Evolutionary conservation across 2,329 filamentous ascomycete genomes (phyloP).

Genomic region (Keithomyces neogunnii): DNA sequence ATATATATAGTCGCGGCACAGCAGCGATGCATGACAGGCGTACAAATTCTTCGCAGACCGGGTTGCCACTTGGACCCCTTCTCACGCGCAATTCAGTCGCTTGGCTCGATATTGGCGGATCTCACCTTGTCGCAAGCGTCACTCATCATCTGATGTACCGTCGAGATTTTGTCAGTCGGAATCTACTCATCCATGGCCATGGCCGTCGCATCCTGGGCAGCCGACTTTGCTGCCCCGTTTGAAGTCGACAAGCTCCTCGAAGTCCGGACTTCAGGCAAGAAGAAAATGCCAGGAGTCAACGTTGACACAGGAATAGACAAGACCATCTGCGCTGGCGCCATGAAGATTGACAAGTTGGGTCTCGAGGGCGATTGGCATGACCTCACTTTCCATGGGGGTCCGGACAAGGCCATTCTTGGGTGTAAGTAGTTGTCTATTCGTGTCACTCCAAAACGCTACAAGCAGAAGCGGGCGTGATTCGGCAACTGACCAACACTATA

Average conservation of each 20-base stretch:
- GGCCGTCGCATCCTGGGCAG: conserved; percentile 1
- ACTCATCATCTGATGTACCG: no score
- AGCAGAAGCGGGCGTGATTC: no score
- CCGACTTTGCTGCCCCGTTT: conserved; percentile 32
- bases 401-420: conserved; percentile 54
- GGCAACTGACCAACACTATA: conserved; percentile 13
- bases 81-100: no score
- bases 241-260: conserved; percentile 43
- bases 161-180: no score
- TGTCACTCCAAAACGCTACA: no score
- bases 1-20: no score
- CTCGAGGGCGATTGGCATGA: conserved; percentile 55
- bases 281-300: conserved; percentile 40
- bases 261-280: conserved; percentile 48
- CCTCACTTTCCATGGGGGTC: conserved; percentile 50
- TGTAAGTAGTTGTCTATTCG: conserved; percentile 28
- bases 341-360: conserved; percentile 39
- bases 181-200: not conserved
- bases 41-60: no score
- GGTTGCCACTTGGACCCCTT: no score
- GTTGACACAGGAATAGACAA: conserved; percentile 52
- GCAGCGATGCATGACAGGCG: no score
- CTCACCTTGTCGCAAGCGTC: no score
- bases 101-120: no score
- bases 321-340: conserved; percentile 28